phyloP scores from a whole-genome alignment of 768 basidiomycete species.

The Lactarius tabidus region DNA sequence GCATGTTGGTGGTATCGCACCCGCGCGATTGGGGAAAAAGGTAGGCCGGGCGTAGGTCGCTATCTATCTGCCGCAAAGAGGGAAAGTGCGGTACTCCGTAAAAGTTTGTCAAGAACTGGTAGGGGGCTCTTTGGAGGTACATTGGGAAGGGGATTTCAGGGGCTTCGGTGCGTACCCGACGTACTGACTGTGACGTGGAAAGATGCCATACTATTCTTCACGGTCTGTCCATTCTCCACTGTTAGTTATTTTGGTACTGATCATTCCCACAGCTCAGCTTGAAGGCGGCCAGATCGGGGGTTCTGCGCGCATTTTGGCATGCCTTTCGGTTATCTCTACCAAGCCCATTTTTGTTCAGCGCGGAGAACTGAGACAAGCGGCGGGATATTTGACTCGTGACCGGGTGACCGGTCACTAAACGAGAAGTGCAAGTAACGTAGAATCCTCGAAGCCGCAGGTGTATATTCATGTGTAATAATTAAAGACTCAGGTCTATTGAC shows the following conservation, averaged over 20 bases:
- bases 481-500: too few species aligned
- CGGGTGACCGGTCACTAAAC: too few species aligned
- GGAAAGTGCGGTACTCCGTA: neutral
- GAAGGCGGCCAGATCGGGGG: neutral
- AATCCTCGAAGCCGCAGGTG: too few species aligned
- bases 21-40: constrained; percentile 6
- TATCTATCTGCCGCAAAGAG: neutral
- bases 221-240: neutral
- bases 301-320: constrained; percentile 16
- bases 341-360: too few species aligned
- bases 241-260: neutral
- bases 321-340: neutral
- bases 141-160: neutral
- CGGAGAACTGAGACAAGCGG: too few species aligned
- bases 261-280: neutral
- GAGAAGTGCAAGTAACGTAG: too few species aligned
- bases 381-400: too few species aligned
- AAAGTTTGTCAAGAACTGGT: neutral
- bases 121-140: neutral
- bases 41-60: constrained; percentile 1
- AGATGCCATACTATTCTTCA: constrained; percentile 14
- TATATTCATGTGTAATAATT: too few species aligned
- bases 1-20: constrained; percentile 7
- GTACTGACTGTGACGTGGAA: constrained; percentile 12
- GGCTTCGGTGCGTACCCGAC: neutral